phyloP scores from a whole-genome alignment of 768 basidiomycete genomes.

The Serendipita indica region DNA sequence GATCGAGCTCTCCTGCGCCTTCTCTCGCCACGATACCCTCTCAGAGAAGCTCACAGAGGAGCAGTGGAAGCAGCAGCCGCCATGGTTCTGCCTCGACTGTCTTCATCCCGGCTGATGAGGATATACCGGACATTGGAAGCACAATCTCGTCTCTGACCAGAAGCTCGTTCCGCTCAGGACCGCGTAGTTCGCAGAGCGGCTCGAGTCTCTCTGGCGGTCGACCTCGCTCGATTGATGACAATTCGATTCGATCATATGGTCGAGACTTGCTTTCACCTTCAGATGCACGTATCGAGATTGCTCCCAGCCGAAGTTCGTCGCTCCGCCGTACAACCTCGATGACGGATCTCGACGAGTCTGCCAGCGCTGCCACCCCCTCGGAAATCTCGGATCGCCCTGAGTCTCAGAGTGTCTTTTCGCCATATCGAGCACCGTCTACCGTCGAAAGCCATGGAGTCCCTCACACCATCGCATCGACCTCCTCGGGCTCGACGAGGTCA shows the following conservation, averaged over 20 bases:
- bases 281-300: conserved; percentile 26
- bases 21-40: conserved; percentile 60
- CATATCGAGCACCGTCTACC: conserved; percentile 9
- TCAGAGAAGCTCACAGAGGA: conserved; percentile 31
- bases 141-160: neutral
- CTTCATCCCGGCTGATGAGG: conserved; percentile 61
- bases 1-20: conserved; percentile 35
- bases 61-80: conserved; percentile 20
- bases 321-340: conserved; percentile 54
- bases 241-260: neutral
- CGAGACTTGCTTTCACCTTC: conserved; percentile 10
- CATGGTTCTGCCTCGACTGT: conserved; percentile 55
- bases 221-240: conserved; percentile 12
- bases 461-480: neutral
- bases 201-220: neutral
- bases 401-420: neutral
- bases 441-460: conserved; percentile 10
- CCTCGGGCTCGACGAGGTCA: neutral
- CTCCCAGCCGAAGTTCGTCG: conserved; percentile 45
- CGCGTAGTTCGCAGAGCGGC: neutral
- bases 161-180: neutral
- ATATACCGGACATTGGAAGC: conserved; percentile 42
- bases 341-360: conserved; percentile 57
- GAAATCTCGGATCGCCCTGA: conserved; percentile 24
- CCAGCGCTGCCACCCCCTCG: conserved; percentile 31